Conservation (phyloP, 2,329 filamentous ascomycete genomes). For the Rutstroemia sp. region DNA sequence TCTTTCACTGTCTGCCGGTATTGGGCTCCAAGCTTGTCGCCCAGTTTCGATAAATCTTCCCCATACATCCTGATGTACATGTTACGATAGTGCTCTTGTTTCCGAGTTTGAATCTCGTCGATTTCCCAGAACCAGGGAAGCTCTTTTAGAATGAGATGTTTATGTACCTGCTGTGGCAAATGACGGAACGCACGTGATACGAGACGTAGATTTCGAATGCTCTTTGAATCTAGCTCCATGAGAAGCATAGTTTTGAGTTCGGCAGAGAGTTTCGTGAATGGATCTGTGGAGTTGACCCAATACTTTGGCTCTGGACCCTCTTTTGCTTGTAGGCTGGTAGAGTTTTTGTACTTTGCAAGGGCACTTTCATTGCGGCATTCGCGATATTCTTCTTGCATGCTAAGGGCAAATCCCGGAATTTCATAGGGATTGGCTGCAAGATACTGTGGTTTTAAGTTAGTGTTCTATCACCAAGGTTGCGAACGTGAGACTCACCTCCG, state of each 20-base stretch:
- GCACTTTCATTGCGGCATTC: neutral
- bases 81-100: neutral
- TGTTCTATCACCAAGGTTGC: no score
- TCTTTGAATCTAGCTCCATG: neutral
- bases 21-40: neutral
- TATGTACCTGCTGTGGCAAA: slow-evolving; percentile 3
- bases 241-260: slow-evolving; percentile 7
- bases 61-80: neutral
- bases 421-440: slow-evolving; percentile 11
- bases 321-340: neutral
- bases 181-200: slow-evolving; percentile 8
- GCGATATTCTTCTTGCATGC: neutral
- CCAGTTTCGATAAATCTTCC: slow-evolving; percentile 1
- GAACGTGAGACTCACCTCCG: neutral
- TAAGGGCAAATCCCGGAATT: slow-evolving; percentile 8
- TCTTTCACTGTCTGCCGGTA: slow-evolving; percentile 6
- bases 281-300: slow-evolving; percentile 2
- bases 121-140: slow-evolving; percentile 12
- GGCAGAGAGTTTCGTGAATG: neutral
- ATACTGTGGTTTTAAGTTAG: neutral
- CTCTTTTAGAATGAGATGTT: slow-evolving; percentile 7
- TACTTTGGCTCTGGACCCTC: neutral
- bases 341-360: neutral
- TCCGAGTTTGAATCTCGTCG: slow-evolving; percentile 1
- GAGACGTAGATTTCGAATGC: neutral